phyloP scores from a whole-genome alignment of 768 basidiomycete species.

The Hydnum rufescens region DNA sequence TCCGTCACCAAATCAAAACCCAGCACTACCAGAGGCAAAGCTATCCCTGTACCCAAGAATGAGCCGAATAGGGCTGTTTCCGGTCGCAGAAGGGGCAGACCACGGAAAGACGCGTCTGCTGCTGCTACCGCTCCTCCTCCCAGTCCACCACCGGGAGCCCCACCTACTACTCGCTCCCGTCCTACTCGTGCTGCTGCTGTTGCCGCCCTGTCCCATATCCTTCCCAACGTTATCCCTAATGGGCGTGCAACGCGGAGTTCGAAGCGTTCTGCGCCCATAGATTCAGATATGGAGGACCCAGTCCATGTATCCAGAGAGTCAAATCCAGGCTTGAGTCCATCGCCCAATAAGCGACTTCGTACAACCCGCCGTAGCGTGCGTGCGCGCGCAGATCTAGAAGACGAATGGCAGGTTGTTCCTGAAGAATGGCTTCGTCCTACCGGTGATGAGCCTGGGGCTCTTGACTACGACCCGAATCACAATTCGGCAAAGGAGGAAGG shows the following conservation, averaged over 20 bases:
- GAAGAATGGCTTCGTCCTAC: conserved; percentile 7
- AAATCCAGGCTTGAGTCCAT: not conserved
- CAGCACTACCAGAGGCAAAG: not conserved
- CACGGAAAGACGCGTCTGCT: no score
- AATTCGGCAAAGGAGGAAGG: not conserved
- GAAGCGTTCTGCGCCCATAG: not conserved
- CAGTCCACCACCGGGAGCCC: not conserved
- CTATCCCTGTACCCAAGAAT: not conserved
- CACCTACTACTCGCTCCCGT: not conserved
- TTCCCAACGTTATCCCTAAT: not conserved
- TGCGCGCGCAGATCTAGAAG: conserved; percentile 6
- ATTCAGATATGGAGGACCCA: not conserved
- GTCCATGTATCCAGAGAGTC: not conserved
- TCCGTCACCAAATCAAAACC: not conserved
- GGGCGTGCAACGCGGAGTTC: not conserved
- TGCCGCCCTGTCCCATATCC: not conserved
- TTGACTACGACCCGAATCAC: conserved; percentile 1
- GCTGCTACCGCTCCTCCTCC: not conserved
- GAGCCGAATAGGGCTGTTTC: not conserved
- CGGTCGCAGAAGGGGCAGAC: not conserved
- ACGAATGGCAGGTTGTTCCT: conserved; percentile 9
- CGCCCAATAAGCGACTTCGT: not conserved
- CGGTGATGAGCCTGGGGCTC: conserved; percentile 3
- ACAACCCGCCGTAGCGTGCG: not conserved
- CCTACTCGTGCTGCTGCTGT: not conserved